Percentiles rank a stretch among this genome's conserved stretches.
phyloP scores from a whole-genome alignment of 1,139 yeast genomes.

The Geotrichum reessii region DNA sequence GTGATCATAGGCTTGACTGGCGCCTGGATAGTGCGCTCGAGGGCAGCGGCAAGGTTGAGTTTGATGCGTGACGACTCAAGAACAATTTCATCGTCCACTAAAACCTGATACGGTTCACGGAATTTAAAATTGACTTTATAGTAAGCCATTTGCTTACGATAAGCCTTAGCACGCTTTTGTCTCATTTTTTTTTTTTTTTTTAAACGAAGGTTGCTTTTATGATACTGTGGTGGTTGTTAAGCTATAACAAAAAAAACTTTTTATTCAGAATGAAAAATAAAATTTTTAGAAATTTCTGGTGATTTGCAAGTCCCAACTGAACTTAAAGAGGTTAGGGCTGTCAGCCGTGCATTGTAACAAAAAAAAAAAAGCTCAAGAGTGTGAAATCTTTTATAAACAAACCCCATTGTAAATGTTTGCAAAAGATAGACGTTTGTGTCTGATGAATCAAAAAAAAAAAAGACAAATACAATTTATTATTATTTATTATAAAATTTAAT shows the following conservation, averaged over 20 bases:
- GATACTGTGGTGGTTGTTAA: not conserved
- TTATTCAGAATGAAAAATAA: not conserved
- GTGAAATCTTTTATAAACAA: no score
- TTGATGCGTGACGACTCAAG: constrained; percentile 58
- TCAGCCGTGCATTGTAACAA: not conserved
- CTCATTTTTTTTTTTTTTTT: constrained; percentile 52
- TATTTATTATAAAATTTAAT: no score
- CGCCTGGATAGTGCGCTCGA: constrained; percentile 74
- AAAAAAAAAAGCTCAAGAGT: no score
- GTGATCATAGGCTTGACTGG: constrained; percentile 91
- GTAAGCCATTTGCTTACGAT: constrained; percentile 85
- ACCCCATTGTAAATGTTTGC: no score
- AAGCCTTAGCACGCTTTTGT: constrained; percentile 91
- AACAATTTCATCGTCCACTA: constrained; percentile 76
- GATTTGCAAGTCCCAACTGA: not conserved
- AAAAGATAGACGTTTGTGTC: no score
- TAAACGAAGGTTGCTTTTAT: no score
- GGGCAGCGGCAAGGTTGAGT: constrained; percentile 70
- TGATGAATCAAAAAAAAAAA: no score
- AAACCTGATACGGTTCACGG: constrained; percentile 86
- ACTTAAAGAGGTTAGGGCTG: not conserved
- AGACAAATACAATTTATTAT: no score
- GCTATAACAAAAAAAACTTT: not conserved
- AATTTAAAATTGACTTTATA: constrained; percentile 82
- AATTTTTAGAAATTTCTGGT: not conserved